A percentile compares a stretch with the other conserved stretches of the same genome.
These are phyloP conservation scores for Beauveria australis DNA, from an alignment of 2,329 filamentous ascomycete species.

Conservation along the genomic window DNA sequence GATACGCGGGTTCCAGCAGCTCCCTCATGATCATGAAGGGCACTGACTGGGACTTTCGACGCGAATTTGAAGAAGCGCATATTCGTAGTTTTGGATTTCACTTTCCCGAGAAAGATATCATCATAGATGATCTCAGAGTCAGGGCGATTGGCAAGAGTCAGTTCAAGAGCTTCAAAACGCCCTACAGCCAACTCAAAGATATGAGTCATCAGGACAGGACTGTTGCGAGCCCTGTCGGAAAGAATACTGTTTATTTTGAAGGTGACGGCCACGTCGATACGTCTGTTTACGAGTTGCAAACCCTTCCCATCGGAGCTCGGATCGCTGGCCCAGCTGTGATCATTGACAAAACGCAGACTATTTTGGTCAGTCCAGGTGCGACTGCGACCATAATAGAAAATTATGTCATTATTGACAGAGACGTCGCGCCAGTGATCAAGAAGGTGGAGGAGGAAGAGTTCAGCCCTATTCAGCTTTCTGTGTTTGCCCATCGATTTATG, in stretches of 20 bases:
- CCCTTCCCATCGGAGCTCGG: constrained; percentile 12
- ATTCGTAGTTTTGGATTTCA: constrained; percentile 70
- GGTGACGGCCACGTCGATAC: constrained; percentile 18
- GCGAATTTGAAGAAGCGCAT: constrained; percentile 45
- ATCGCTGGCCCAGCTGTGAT: constrained; percentile 39
- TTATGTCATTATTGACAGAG: constrained; percentile 27
- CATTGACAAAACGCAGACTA: constrained; percentile 63
- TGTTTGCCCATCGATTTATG: constrained; percentile 79
- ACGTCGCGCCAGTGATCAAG: neutral
- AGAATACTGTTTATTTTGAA: constrained; percentile 16
- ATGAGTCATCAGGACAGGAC: constrained; percentile 2
- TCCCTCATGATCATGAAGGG: constrained; percentile 28
- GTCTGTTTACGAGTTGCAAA: constrained; percentile 19
- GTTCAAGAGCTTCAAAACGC: constrained; percentile 15
- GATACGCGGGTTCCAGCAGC: constrained; percentile 35
- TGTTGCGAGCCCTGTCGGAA: constrained; percentile 15
- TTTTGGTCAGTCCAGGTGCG: constrained; percentile 50
- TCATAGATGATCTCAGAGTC: constrained; percentile 35
- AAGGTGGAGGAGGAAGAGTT: constrained; percentile 15
- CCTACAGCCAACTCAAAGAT: constrained; percentile 15
- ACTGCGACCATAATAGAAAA: constrained; percentile 26
- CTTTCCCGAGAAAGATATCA: constrained; percentile 30
- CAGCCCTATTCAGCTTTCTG: constrained; percentile 60
- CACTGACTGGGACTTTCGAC: constrained; percentile 18
- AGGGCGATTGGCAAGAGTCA: constrained; percentile 25